Conservation (phyloP, 108 stramenopile species). For the Tribonema minus region DNA sequence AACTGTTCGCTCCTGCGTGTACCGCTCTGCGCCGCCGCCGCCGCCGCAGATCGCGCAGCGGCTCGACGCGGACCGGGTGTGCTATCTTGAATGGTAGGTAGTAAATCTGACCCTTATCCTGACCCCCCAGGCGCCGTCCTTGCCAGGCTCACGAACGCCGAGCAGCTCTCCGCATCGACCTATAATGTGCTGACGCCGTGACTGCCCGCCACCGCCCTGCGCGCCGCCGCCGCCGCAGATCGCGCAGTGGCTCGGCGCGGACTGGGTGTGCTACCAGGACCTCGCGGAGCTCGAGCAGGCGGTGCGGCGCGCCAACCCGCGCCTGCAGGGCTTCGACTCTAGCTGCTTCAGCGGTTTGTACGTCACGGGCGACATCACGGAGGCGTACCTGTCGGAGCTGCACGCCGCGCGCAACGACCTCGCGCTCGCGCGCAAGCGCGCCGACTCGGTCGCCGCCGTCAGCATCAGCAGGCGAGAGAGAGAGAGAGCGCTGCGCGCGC, state of each 20-base stretch:
- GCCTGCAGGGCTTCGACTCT: constrained; percentile 68
- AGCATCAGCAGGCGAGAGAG: no score
- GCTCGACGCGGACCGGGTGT: neutral
- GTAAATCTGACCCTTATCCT: neutral
- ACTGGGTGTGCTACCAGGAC: constrained; percentile 77
- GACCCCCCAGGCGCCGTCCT: neutral
- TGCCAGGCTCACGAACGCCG: neutral
- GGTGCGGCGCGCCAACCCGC: constrained; percentile 42
- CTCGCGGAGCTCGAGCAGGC: constrained; percentile 28
- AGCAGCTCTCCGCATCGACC: no score
- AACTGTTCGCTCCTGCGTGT: no score
- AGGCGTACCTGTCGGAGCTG: constrained; percentile 20
- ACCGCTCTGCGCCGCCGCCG: no score
- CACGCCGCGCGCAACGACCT: constrained; percentile 25
- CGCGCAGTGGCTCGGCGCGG: constrained; percentile 70
- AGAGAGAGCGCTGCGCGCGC: no score
- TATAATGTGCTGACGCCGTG: neutral
- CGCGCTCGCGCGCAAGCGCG: constrained; percentile 8
- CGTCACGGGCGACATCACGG: constrained; percentile 55
- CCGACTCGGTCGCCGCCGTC: neutral
- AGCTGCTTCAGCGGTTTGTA: constrained; percentile 82
- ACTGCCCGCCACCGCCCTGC: neutral
- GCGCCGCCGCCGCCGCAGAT: neutral
- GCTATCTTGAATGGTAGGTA: neutral
- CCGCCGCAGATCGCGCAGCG: no score